These are phyloP conservation scores for Spinellus fusiger DNA, from an alignment of 192 early-diverging fungal genomes.

Conservation along the genomic window DNA sequence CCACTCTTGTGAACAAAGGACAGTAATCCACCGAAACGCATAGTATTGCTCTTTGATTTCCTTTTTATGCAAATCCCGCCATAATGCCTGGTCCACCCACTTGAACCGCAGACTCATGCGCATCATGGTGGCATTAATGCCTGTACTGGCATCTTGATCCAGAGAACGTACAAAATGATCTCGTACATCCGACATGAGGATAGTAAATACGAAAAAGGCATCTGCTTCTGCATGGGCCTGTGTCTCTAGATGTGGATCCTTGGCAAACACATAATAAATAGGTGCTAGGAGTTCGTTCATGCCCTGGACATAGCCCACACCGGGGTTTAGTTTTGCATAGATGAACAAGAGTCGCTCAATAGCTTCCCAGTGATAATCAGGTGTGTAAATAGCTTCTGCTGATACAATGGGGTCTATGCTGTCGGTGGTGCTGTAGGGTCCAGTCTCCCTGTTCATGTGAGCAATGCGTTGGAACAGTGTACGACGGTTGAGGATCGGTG, in stretches of 20 bases:
- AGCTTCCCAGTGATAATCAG: slow-evolving; percentile 73
- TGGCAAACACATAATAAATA: slow-evolving; percentile 72
- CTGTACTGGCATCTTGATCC: slow-evolving; percentile 52
- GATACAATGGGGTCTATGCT: not conserved
- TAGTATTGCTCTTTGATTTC: slow-evolving; percentile 66
- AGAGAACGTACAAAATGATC: slow-evolving; percentile 76
- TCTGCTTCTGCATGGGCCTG: slow-evolving; percentile 74
- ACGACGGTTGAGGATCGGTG: slow-evolving; percentile 43
- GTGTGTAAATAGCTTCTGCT: slow-evolving; percentile 20
- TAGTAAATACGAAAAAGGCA: slow-evolving; percentile 71
- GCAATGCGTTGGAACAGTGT: slow-evolving; percentile 60
- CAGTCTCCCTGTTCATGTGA: slow-evolving; percentile 58
- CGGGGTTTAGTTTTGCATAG: slow-evolving; percentile 74
- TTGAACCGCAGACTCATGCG: slow-evolving; percentile 49
- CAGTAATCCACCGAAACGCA: slow-evolving; percentile 79
- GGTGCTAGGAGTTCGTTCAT: slow-evolving; percentile 85
- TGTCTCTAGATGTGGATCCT: slow-evolving; percentile 23
- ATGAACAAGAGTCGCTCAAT: slow-evolving; percentile 76
- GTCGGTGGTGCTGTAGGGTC: slow-evolving; percentile 21
- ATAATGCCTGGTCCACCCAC: slow-evolving; percentile 54
- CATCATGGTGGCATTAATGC: slow-evolving; percentile 55
- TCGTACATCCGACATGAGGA: slow-evolving; percentile 61
- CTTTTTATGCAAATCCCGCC: slow-evolving; percentile 52
- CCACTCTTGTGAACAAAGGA: slow-evolving; percentile 70
- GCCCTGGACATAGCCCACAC: slow-evolving; percentile 82